phyloP scores from a whole-genome alignment of 2,329 filamentous ascomycete genomes.

The Aspergillus bombycis region DNA sequence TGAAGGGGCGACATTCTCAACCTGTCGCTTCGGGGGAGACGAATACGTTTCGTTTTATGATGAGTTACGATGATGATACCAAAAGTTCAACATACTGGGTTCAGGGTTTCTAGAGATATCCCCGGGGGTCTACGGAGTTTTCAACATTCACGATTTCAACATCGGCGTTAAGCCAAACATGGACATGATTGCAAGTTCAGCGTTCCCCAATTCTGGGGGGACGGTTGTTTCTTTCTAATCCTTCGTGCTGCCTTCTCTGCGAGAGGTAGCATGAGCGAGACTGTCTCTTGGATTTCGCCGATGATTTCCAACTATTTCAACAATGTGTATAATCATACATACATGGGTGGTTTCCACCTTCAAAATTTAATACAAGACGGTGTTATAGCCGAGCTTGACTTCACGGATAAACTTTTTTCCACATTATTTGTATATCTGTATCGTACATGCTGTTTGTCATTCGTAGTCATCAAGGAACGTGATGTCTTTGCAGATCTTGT shows the following conservation, averaged over 20 bases:
- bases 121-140: conserved; percentile 39
- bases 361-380: conserved; percentile 12
- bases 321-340: conserved; percentile 34
- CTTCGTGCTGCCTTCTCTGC: conserved; percentile 14
- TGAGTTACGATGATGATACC: conserved; percentile 47
- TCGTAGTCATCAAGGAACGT: background rate
- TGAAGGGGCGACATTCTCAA: conserved; percentile 41
- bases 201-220: conserved; percentile 12
- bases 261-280: conserved; percentile 22
- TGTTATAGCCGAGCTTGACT: background rate
- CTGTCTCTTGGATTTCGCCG: conserved; percentile 21
- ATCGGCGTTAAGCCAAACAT: conserved; percentile 43
- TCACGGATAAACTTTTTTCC: background rate
- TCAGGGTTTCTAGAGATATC: conserved; percentile 41
- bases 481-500: too few relatives aligned
- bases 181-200: conserved; percentile 19
- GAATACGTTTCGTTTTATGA: conserved; percentile 31
- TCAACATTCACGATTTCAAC: conserved; percentile 55
- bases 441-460: background rate
- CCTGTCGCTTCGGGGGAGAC: conserved; percentile 37
- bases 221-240: conserved; percentile 13
- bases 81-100: conserved; percentile 48
- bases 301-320: conserved; percentile 38
- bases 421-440: background rate
- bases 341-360: conserved; percentile 20